phyloP scores from a whole-genome alignment of 2,329 filamentous ascomycete genomes.

The Scleromitrula shiraiana region DNA sequence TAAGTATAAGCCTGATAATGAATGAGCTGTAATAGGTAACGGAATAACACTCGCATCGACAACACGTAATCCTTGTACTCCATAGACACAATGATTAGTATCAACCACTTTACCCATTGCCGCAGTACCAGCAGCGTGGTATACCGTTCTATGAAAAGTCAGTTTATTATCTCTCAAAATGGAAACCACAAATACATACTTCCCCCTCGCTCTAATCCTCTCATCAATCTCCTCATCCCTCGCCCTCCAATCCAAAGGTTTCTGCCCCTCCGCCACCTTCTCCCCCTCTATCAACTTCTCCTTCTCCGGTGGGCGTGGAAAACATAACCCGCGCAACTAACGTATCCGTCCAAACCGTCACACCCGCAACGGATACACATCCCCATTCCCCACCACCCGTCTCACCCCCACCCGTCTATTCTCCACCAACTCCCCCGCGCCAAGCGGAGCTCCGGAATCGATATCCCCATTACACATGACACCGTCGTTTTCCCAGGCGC shows the following conservation, averaged over 20 bases:
- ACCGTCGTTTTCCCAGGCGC: background rate
- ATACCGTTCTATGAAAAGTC: background rate
- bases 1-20: background rate
- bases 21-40: background rate
- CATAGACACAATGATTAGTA: background rate
- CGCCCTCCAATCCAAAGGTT: background rate
- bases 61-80: background rate
- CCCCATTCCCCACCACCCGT: background rate
- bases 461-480: background rate
- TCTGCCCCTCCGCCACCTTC: too few relatives aligned
- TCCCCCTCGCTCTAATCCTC: background rate
- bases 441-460: background rate
- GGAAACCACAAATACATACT: background rate
- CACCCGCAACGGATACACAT: background rate
- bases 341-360: background rate
- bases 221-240: background rate
- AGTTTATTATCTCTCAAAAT: background rate
- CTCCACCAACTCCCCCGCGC: background rate
- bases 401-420: background rate
- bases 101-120: background rate
- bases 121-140: background rate
- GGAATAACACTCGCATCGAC: conserved; percentile 1
- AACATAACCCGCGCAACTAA: background rate
- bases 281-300: too few relatives aligned
- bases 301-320: too few relatives aligned